A percentile compares a stretch with the other conserved stretches of the same genome.
phyloP scores from a whole-genome alignment of 225 moss, liverwort and hornwort genomes.

The Polytrichum formosum region DNA sequence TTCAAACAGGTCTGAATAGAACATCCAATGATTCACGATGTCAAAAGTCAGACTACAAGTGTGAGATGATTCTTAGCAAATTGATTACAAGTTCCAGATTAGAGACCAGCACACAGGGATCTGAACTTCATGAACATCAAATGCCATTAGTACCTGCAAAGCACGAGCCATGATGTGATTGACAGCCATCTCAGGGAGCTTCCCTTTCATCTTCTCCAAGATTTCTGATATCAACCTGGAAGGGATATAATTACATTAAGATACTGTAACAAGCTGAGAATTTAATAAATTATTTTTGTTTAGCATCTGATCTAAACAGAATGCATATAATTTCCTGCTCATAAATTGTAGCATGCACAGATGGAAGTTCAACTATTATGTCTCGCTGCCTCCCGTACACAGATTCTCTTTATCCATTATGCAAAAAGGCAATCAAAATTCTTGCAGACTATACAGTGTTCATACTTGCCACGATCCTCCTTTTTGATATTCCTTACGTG shows the following conservation, averaged over 20 bases:
- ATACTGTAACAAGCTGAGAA: neutral
- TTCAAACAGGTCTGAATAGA: constrained; percentile 76
- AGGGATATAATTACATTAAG: constrained; percentile 1
- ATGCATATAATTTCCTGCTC: neutral
- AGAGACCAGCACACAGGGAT: too few species aligned
- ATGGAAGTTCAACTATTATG: too few species aligned
- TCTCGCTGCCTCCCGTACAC: too few species aligned
- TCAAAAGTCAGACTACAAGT: too few species aligned
- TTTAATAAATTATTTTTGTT: too few species aligned
- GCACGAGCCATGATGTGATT: constrained; percentile 61
- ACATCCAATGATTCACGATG: neutral
- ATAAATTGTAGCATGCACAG: too few species aligned
- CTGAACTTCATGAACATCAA: too few species aligned
- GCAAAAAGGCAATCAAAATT: too few species aligned
- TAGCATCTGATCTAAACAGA: neutral
- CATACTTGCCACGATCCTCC: constrained; percentile 70
- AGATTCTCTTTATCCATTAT: too few species aligned
- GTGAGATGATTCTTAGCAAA: too few species aligned
- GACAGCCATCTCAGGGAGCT: constrained; percentile 51
- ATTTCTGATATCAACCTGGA: constrained; percentile 47
- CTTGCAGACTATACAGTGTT: neutral
- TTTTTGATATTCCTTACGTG: constrained; percentile 65
- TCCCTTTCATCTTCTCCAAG: constrained; percentile 47
- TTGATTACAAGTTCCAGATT: too few species aligned
- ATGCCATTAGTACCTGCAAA: constrained; percentile 38